Percentiles rank a stretch among this genome's conserved stretches.
These are phyloP conservation scores for Leishmania tarentolae DNA, from an alignment of 208 protist species.

Conservation along the genomic window DNA sequence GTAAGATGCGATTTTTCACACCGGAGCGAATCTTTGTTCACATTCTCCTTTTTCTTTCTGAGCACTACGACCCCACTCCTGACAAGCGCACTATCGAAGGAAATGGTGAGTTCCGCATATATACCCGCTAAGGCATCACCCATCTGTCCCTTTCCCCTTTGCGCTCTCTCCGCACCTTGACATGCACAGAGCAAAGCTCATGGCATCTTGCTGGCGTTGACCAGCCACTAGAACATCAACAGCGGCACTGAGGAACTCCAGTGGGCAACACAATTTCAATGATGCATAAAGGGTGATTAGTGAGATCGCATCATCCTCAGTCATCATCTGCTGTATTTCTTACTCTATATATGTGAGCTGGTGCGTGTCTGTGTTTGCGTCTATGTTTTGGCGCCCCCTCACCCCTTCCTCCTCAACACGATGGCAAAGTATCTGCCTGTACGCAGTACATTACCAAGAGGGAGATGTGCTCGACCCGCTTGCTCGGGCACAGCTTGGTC, in stretches of 20 bases:
- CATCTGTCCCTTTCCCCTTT: background rate
- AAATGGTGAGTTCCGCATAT: background rate
- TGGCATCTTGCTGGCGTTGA: background rate
- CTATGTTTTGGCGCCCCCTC: background rate
- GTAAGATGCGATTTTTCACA: background rate
- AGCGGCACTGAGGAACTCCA: background rate
- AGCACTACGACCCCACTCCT: background rate
- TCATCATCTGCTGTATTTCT: background rate
- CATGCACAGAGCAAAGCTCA: background rate
- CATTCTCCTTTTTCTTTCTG: background rate
- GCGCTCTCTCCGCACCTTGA: background rate
- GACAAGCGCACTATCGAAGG: background rate
- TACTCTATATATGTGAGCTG: background rate
- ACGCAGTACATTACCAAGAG: background rate
- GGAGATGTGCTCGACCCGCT: background rate
- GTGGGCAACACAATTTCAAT: background rate
- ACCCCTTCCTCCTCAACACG: background rate
- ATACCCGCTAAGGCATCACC: background rate
- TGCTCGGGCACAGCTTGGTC: background rate
- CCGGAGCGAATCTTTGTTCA: background rate
- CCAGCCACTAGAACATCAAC: background rate
- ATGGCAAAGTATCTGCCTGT: background rate
- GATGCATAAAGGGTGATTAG: background rate
- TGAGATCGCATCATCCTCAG: background rate
- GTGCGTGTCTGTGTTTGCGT: constrained; percentile 2